Conservation (phyloP, 768 basidiomycete species). For the Lentinula sp. region DNA sequence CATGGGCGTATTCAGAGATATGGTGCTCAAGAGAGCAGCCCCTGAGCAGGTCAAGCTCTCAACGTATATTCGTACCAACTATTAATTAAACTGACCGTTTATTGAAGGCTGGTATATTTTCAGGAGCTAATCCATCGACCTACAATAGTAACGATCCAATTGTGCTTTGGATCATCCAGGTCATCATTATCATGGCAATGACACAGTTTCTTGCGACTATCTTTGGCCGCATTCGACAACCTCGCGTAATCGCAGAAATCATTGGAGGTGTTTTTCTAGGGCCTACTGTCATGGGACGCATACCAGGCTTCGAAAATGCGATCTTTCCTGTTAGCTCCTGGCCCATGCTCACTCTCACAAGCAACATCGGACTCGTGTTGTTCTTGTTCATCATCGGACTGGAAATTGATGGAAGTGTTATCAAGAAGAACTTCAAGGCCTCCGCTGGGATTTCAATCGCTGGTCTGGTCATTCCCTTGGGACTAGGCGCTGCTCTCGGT, state of each 20-base stretch:
- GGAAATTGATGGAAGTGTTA: conserved; percentile 70
- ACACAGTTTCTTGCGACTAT: conserved; percentile 65
- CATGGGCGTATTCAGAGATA: conserved; percentile 2
- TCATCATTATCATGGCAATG: conserved; percentile 76
- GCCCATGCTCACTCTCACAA: conserved; percentile 61
- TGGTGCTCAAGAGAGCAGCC: conserved; percentile 28
- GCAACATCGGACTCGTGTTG: conserved; percentile 69
- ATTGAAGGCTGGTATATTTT: conserved; percentile 66
- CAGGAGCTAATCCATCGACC: conserved; percentile 62
- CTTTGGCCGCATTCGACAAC: conserved; percentile 72
- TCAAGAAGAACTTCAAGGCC: conserved; percentile 56
- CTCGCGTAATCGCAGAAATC: conserved; percentile 91
- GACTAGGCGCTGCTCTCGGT: conserved; percentile 68
- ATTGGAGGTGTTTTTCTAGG: conserved; percentile 87
- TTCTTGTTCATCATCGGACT: conserved; percentile 83
- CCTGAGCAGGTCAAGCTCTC: conserved; percentile 34
- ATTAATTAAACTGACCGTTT: neutral
- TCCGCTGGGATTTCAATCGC: conserved; percentile 55
- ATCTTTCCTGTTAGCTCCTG: conserved; percentile 54
- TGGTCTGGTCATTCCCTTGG: conserved; percentile 75
- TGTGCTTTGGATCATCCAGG: conserved; percentile 70
- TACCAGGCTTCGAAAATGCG: conserved; percentile 58
- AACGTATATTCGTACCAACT: neutral
- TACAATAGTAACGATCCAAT: conserved; percentile 67
- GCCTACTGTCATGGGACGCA: conserved; percentile 69